Evolutionary conservation across 1,284 basidiomycete species (phyloP), one percentile per base, ranked within the genome.

Genomic region (Inonotus obliquus): DNA sequence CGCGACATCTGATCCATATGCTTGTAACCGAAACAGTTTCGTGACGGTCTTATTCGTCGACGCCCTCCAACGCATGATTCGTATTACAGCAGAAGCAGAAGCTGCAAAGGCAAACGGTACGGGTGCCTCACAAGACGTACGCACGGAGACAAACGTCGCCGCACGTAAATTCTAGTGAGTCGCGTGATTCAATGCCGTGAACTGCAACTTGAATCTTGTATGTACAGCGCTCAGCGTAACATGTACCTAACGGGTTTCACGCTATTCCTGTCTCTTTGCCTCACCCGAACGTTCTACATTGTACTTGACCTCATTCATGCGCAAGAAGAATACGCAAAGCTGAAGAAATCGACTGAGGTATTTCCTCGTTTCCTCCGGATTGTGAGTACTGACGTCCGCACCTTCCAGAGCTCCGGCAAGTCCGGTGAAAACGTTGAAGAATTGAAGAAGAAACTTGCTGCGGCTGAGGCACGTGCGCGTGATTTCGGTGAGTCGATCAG

Each of bases 161-260:
- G 94, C 94, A 14, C 83, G 92, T 64, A 92, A 94, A 75, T 98
- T 98, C 80, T 98, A 97, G 94, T 89, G 75, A 70, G 86, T 81
- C 68, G n/a, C n/a, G n/a, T n/a, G n/a, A 14, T 63, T 45, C 19
- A 55, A n/a, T n/a, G n/a, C n/a, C n/a, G n/a, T n/a, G n/a, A n/a
- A n/a, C n/a, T n/a, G n/a, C n/a, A n/a, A n/a, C n/a, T n/a, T n/a
- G n/a, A n/a, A 21, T 47, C 4, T 47, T 47, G 38, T 10, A 45
- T 29, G 48, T n/a, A 62, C 66, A 91, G 89, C 76, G 86, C 91
- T 0, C 91, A 92, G 70, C 79, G 91, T 57, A 92, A 92, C 69
- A 84, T 90, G 64, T 98, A 98, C 74, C 81, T 97, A 21, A 97
- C 95, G 11, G 93, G 93, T 0, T 93, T 94, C 73, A 94, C 91